phyloP scores from a whole-genome alignment of 768 basidiomycete species.

The Cystofilobasidium capitatum region DNA sequence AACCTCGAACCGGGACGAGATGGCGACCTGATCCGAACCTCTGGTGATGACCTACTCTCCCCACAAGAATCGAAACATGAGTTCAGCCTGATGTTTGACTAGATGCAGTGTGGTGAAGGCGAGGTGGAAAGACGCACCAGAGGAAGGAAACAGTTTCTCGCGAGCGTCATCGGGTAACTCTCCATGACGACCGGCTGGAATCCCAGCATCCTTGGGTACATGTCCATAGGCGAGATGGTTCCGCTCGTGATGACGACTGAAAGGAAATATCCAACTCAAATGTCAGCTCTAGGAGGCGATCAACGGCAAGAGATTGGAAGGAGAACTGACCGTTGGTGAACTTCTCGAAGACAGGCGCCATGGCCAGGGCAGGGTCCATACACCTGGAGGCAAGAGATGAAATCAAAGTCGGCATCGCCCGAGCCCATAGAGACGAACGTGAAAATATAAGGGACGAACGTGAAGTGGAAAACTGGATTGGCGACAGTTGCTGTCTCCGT shows the following conservation, averaged over 20 bases:
- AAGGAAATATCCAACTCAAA: too few species aligned
- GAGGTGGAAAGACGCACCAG: conserved; percentile 50
- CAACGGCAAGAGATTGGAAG: too few species aligned
- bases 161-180: conserved; percentile 94
- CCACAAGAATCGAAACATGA: background rate
- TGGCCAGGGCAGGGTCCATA: conserved; percentile 92
- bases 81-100: too few species aligned
- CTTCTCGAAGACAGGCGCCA: conserved; percentile 94
- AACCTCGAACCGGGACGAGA: conserved; percentile 96
- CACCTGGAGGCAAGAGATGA: conserved; percentile 51
- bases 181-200: conserved; percentile 96
- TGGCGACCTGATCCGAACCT: conserved; percentile 95
- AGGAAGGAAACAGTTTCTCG: conserved; percentile 90
- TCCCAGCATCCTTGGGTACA: conserved; percentile 99
- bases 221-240: conserved; percentile 94
- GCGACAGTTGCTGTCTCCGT: conserved; percentile 97
- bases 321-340: too few species aligned
- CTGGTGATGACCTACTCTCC: conserved; percentile 77
- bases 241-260: conserved; percentile 98
- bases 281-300: too few species aligned
- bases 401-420: background rate
- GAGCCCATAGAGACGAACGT: background rate
- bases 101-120: too few species aligned
- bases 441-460: conserved; percentile 46
- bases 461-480: conserved; percentile 96